Conservation (phyloP, 768 basidiomycete species). For the Suillus ampliporus region DNA sequence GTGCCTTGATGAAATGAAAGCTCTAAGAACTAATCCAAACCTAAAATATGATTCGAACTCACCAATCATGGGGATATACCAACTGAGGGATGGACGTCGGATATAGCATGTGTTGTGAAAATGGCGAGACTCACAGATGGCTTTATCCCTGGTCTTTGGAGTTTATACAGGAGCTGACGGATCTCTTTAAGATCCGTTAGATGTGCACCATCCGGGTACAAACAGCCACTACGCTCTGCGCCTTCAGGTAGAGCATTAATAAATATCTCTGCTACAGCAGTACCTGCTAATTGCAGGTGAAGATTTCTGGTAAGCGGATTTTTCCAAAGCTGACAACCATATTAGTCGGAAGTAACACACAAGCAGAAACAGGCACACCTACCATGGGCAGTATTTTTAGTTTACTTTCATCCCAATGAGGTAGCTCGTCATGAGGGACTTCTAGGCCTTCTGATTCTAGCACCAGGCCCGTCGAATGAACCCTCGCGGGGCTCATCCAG, state of each 20-base stretch:
- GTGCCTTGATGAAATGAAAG: conserved; percentile 38
- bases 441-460: conserved; percentile 54
- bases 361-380: background rate
- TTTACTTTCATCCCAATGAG: conserved; percentile 58
- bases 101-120: background rate
- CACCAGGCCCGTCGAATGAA: conserved; percentile 57
- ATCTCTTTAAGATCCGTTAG: conserved; percentile 54
- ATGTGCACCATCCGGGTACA: conserved; percentile 62
- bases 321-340: conserved; percentile 52
- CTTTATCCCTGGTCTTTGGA: conserved; percentile 63
- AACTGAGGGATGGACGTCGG: conserved; percentile 35
- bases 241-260: conserved; percentile 53
- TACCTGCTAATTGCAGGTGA: conserved; percentile 67
- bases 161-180: conserved; percentile 55
- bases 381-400: conserved; percentile 59
- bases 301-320: conserved; percentile 60
- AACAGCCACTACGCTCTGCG: no score
- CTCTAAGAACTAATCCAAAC: background rate
- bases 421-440: conserved; percentile 51
- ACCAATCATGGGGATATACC: conserved; percentile 66
- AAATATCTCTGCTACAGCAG: conserved; percentile 47
- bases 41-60: conserved; percentile 9
- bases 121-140: conserved; percentile 43
- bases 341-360: background rate
- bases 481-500: conserved; percentile 62